Base-by-base conservation (phyloP, 2,329 filamentous ascomycete species). In the Colletotrichum godetiae region DNA sequence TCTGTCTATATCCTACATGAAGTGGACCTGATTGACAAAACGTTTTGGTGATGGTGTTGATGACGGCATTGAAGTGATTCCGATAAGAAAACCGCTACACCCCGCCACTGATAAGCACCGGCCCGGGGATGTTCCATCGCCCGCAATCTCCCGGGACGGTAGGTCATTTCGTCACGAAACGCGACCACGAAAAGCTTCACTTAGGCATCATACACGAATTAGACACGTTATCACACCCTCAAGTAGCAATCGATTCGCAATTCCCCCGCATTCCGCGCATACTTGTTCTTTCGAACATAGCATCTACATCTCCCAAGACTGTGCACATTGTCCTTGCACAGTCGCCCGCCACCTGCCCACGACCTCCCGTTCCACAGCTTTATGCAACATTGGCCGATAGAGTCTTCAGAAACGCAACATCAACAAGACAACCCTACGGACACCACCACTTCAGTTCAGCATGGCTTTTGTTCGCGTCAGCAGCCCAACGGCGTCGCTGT, bases 351-450 rank as follows among this genome's bases (percentile, higher is more conserved):
- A 66, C 72, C 76, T 75, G 62, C 67, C 77, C 78, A 79, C 78
- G 78, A 75, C 81, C 78, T 79, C 77, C 76, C 78, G 76, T 79
- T 61, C 81, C 81, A 81, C 81, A 86, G 82, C 90, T 92, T 88
- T 90, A 92, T 92, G 90, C 90, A 91, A 86, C 86, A 84, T 88
- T 88, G 87, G 86, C 85, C 84, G 76, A 79, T 79, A 78, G 84
- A 86, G 81, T 83, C 79, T 86, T 82, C 84, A 82, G 80, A 84
- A 83, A 80, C 80, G 77, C 79, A 78, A 79, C 81, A 79, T 76
- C 83, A 83, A 75, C 78, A 81, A 77, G 82, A 77, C 81, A 79
- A 78, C 77, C 75, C 83, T 74, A 76, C 80, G 69, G 77, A 78
- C 72, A 71, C 81, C 52, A 74, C 81, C 61, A 68, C 76, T 76